Conservation (phyloP, 2,329 filamentous ascomycete species). For the Colletotrichum tamarilloi region DNA sequence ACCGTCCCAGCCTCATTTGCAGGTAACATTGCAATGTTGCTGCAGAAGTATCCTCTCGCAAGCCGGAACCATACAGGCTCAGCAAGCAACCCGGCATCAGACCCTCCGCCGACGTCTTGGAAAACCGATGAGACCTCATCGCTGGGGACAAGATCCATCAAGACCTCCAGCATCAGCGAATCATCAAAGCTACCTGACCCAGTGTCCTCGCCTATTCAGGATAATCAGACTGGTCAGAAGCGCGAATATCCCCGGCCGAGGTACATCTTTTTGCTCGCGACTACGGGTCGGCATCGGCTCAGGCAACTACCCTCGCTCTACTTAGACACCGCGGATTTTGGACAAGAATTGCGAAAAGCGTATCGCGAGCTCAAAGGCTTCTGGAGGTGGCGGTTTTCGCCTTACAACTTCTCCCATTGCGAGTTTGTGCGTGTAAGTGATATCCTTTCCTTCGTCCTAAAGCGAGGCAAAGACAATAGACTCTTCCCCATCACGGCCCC, state of each 20-base stretch:
- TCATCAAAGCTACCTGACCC: background rate
- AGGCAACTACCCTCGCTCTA: conserved; percentile 4
- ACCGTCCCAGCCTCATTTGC: background rate
- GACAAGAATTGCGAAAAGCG: background rate
- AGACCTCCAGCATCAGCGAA: background rate
- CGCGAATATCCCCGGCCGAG: background rate
- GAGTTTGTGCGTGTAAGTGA: conserved; percentile 4
- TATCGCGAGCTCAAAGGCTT: conserved; percentile 4
- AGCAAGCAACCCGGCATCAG: background rate
- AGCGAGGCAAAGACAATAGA: background rate
- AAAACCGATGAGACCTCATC: background rate
- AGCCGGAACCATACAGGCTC: background rate
- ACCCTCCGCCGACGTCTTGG: too few relatives aligned
- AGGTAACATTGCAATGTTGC: background rate
- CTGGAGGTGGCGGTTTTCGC: conserved; percentile 5
- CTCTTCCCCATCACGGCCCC: background rate
- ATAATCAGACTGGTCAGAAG: background rate
- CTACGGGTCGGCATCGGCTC: background rate
- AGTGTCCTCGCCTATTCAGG: background rate
- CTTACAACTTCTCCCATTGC: background rate
- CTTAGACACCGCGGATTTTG: background rate
- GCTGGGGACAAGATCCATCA: background rate
- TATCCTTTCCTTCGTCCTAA: background rate
- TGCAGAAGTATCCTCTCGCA: background rate
- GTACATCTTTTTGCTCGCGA: conserved; percentile 7